A percentile compares a stretch with the other conserved stretches of the same genome.
Evolutionary conservation across 1,139 yeast genomes (phyloP).

Genomic region (Arxiozyma heterogenica): DNA sequence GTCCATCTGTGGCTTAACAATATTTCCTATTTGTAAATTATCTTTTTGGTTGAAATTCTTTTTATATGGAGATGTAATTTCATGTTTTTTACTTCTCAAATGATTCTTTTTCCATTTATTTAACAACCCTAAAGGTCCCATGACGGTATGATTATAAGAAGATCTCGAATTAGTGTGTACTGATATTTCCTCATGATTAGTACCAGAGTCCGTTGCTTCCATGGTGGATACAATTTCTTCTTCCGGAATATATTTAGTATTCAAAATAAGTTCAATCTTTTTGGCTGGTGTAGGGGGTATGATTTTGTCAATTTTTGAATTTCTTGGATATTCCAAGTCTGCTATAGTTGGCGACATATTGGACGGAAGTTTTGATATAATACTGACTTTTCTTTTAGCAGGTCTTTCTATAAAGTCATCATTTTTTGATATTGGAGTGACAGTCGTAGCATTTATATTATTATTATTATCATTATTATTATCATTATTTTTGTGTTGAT

Average conservation of each 20-base stretch:
- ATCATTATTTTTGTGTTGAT: no score
- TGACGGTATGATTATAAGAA: conserved; percentile 2
- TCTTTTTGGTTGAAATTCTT: not conserved
- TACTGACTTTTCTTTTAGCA: conserved; percentile 7
- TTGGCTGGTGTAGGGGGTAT: conserved; percentile 64
- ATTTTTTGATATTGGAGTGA: not conserved
- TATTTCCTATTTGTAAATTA: not conserved
- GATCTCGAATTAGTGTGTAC: not conserved
- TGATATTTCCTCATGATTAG: not conserved
- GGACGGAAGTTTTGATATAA: conserved; percentile 19
- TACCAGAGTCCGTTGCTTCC: not conserved
- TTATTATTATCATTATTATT: not conserved
- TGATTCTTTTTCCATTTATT: conserved; percentile 28
- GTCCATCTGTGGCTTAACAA: conserved; percentile 24
- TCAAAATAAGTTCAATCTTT: conserved; percentile 42
- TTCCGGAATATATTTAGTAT: conserved; percentile 20
- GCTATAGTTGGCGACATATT: conserved; percentile 28
- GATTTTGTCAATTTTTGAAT: conserved; percentile 39
- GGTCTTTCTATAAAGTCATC: not conserved
- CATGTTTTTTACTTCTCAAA: conserved; percentile 3
- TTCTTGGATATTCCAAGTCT: conserved; percentile 29
- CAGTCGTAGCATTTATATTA: not conserved
- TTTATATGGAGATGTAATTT: not conserved
- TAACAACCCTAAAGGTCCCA: conserved; percentile 23
- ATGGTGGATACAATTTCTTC: conserved; percentile 1